Percentiles rank a stretch among this genome's conserved stretches.
These are phyloP conservation scores for Emergomyces africanus DNA, from an alignment of 2,329 filamentous ascomycete species.

Conservation along the genomic window DNA sequence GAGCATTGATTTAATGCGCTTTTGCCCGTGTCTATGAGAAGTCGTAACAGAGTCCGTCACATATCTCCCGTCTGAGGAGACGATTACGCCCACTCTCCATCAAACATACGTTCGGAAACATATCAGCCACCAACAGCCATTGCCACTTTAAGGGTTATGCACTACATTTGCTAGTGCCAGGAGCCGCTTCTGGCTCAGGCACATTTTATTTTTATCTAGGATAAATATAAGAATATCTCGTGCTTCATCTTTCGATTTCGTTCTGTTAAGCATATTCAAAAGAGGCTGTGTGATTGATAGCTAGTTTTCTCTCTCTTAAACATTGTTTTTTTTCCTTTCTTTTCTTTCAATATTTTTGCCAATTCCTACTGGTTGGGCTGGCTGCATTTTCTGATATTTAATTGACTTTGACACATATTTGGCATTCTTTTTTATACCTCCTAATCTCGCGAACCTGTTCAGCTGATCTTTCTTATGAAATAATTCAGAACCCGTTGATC, in stretches of 20 bases:
- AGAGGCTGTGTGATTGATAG: not conserved
- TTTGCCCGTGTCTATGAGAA: not conserved
- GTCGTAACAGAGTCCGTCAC: not conserved
- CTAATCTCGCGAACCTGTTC: not conserved
- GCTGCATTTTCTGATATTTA: slow-evolving; percentile 37
- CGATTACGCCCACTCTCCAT: slow-evolving; percentile 1
- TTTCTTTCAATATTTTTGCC: slow-evolving; percentile 34
- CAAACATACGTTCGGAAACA: slow-evolving; percentile 11
- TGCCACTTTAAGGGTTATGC: slow-evolving; percentile 9
- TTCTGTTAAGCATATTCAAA: slow-evolving; percentile 6
- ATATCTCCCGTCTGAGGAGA: not conserved
- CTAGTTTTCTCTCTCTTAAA: not conserved
- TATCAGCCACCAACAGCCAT: slow-evolving; percentile 9
- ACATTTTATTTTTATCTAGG: not conserved
- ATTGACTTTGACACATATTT: slow-evolving; percentile 13
- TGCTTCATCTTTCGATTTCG: slow-evolving; percentile 13
- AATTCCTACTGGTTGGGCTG: slow-evolving; percentile 44
- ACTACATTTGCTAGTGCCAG: slow-evolving; percentile 5
- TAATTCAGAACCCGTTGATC: not conserved
- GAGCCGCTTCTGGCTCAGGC: slow-evolving; percentile 4
- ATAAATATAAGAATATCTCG: not conserved
- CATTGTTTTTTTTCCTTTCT: slow-evolving; percentile 15
- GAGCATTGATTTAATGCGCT: slow-evolving; percentile 3
- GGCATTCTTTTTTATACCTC: slow-evolving; percentile 5
- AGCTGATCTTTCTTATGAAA: not conserved